These are phyloP conservation scores for Maudiozyma humilis DNA, from an alignment of 1,139 yeast species.

Conservation along the genomic window DNA sequence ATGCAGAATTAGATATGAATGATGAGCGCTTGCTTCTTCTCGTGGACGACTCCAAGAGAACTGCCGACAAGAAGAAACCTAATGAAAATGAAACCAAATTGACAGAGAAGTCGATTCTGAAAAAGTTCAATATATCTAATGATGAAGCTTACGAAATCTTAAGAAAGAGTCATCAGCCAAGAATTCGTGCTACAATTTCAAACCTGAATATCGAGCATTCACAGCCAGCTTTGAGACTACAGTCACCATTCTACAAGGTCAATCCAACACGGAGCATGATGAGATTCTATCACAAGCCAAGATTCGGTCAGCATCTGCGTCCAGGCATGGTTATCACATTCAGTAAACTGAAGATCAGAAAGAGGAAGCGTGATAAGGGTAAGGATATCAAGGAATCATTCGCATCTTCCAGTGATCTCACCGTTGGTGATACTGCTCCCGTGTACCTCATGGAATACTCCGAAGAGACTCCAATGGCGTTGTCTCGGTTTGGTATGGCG, in stretches of 20 bases:
- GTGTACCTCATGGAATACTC: constrained; percentile 79
- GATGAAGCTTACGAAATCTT: constrained; percentile 78
- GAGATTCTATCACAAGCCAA: constrained; percentile 74
- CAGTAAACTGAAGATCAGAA: constrained; percentile 67
- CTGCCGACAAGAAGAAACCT: not conserved
- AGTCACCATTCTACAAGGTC: constrained; percentile 87
- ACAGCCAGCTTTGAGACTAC: constrained; percentile 76
- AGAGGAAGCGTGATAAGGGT: constrained; percentile 84
- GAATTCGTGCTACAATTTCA: constrained; percentile 88
- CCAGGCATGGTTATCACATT: constrained; percentile 75
- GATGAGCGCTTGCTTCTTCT: constrained; percentile 73
- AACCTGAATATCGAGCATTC: constrained; percentile 88
- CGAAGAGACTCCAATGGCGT: constrained; percentile 77
- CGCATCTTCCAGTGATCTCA: constrained; percentile 61
- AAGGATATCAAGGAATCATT: constrained; percentile 71
- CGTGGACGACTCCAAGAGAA: not conserved
- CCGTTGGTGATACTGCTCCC: constrained; percentile 75
- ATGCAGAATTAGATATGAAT: constrained; percentile 59
- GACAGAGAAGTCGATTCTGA: constrained; percentile 33
- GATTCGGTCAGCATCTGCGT: constrained; percentile 50
- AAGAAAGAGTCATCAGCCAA: constrained; percentile 80
- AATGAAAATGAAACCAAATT: constrained; percentile 1
- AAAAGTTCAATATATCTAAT: constrained; percentile 74
- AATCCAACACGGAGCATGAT: constrained; percentile 59
- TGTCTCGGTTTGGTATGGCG: constrained; percentile 94